phyloP scores from a whole-genome alignment of 164 flowering plant genomes.

The Dillenia turbinata region DNA sequence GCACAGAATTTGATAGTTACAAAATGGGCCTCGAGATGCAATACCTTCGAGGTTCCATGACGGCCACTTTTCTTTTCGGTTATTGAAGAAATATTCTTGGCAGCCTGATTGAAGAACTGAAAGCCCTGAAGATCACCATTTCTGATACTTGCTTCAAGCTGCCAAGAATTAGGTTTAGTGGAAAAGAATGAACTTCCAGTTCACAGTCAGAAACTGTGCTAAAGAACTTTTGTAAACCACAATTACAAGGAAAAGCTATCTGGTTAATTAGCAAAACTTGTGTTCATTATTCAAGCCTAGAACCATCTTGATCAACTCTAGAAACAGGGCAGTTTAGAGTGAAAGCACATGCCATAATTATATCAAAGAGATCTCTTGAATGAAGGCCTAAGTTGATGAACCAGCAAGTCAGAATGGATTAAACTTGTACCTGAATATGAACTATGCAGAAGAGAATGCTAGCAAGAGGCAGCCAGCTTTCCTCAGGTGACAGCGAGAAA shows the following conservation, averaged over 20 bases:
- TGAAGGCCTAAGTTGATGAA: no score
- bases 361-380: no score
- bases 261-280: no score
- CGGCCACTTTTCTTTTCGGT: conserved; percentile 29
- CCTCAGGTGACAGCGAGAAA: conserved; percentile 82
- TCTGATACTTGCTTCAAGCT: conserved; percentile 84
- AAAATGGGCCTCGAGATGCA: background rate
- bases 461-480: conserved; percentile 92
- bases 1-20: background rate
- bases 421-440: conserved; percentile 68
- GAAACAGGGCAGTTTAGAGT: no score
- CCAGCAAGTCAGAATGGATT: background rate
- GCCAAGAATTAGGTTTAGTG: conserved; percentile 9
- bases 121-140: conserved; percentile 73
- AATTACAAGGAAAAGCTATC: no score
- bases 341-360: no score
- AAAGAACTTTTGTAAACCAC: no score
- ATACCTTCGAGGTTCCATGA: conserved; percentile 31
- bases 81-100: conserved; percentile 24
- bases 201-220: no score
- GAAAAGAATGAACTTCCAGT: no score
- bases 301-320: no score
- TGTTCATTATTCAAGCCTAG: no score
- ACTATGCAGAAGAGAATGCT: conserved; percentile 79
- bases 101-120: conserved; percentile 44